Conservation (phyloP, 2,329 filamentous ascomycete genomes). For the Hypoxylon sp. region DNA sequence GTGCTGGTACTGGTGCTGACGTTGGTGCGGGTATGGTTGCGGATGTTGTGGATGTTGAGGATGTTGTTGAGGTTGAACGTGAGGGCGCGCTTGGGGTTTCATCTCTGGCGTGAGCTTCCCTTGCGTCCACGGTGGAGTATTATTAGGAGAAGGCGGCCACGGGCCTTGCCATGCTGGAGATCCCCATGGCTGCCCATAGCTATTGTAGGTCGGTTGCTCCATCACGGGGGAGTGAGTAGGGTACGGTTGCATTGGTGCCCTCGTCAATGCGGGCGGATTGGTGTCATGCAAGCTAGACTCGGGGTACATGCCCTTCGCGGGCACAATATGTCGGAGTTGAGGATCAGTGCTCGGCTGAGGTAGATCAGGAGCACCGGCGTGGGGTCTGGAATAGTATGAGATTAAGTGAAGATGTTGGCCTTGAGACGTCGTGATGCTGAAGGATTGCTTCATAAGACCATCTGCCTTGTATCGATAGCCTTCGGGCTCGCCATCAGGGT, state of each 20-base stretch:
- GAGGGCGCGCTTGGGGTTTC: slow-evolving; percentile 37
- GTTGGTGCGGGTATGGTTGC: too few species aligned
- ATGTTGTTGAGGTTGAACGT: too few species aligned
- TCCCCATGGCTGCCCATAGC: slow-evolving; percentile 49
- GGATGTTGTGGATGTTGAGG: too few species aligned
- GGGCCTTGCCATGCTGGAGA: slow-evolving; percentile 47
- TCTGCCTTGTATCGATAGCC: slow-evolving; percentile 96
- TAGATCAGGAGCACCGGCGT: slow-evolving; percentile 75
- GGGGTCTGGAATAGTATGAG: slow-evolving; percentile 90
- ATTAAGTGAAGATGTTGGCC: slow-evolving; percentile 95
- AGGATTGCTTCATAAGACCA: slow-evolving; percentile 98
- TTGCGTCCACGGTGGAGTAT: slow-evolving; percentile 51
- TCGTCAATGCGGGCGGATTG: slow-evolving; percentile 80
- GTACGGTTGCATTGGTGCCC: slow-evolving; percentile 71
- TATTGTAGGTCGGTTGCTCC: slow-evolving; percentile 49
- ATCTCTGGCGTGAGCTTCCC: slow-evolving; percentile 43
- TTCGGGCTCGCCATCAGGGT: slow-evolving; percentile 85
- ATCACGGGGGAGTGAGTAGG: slow-evolving; percentile 37
- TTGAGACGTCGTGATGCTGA: slow-evolving; percentile 93
- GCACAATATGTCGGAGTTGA: slow-evolving; percentile 80
- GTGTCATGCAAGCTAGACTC: slow-evolving; percentile 92
- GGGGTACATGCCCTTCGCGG: slow-evolving; percentile 94
- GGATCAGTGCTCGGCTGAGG: slow-evolving; percentile 85
- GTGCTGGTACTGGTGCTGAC: slow-evolving; percentile 12
- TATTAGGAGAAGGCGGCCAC: slow-evolving; percentile 52